Evolutionary conservation across 2,329 filamentous ascomycete genomes (phyloP), one percentile per base, ranked within the genome.

Genomic region (Fusarium sp.): DNA sequence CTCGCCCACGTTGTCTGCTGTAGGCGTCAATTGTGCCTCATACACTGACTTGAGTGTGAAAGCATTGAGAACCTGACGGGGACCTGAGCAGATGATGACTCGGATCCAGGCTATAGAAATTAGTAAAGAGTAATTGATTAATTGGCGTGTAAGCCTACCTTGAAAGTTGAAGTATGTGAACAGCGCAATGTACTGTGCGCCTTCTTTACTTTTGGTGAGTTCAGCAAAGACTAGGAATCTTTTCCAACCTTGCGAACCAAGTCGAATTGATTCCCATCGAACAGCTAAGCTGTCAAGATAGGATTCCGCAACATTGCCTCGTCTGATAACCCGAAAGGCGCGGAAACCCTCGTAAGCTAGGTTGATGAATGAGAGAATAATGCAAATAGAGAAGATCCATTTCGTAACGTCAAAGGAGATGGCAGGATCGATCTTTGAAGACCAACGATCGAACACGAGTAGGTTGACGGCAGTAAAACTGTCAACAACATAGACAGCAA

Each of bases 301-400:
- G 80, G 93, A 96, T 80, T 97, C 94, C 9, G 95, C 94, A 44
- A 98, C 93, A 73, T 95, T 95, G 62, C 94, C 94, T 65, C 94
- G 90, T 75, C 87, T 91, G 81, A 98, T 97, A 57, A 97, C 94
- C 50, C 92, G 91, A 69, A 92, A 84, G 32, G 96, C 95, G 60
- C 93, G 90, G 53, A 97, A 80, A 85, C 94, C 94, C 82, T 97
- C 93, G 78, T 93, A 96, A 21, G 85, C 86, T 33, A 97, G 88
- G 74, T 98, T 93, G 73, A 94, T 85, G 81, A 96, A 95, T 15
- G 95, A 98, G 40, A 96, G 87, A 72, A 98, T 92, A 80, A 99
- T 98, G 81, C 95, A 97, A 63, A 90, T 89, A 33, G 94, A 93
- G 81, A 98, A 99, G 81, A 99, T 95, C 95, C 95, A 98, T 84